Base-by-base conservation (phyloP, 2,329 filamentous ascomycete species). In the Penicillium olsonii region DNA sequence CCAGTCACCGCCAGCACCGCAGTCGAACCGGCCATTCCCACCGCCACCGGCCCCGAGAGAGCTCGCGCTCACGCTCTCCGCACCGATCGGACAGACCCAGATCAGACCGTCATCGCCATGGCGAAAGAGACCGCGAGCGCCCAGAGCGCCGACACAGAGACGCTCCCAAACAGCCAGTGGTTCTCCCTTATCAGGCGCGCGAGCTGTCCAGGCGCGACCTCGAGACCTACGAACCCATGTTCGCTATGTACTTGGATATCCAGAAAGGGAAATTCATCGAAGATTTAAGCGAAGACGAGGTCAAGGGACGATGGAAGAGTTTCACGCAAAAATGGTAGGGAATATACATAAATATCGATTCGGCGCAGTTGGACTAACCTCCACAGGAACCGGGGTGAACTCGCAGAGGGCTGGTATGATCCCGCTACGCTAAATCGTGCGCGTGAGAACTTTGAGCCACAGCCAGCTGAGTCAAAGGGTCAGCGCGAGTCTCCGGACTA, bases 321-420 rank as follows among this genome's bases (percentile, higher is more conserved):
- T 99, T 97, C 63, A 69, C 92, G 11, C 79, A 82, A 4, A 92
- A 91, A 77, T 99, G 94, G 92, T 87, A 79, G 71, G 2, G 19
- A 38, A 29, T 39, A 45, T 31, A 51, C 50, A 45, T 39, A n/a
- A n/a, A n/a, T n/a, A n/a, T n/a, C n/a, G n/a, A n/a, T n/a, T n/a
- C n/a, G 14, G 3, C 19, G 40, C 11, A 37, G 24, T 34, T 22
- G 17, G 49, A 59, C 78, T 84, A 68, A 84, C 75, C 70, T 59
- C n/a, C 12, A 4, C 60, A 87, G 84, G 84, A 99, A 99, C 75
- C 83, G 84, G 62, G 87, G 85, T 65, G 89, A 92, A 73, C 77
- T 97, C 55, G 87, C 88, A 4, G 87, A 92, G 69, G 90, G 90
- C 39, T 99, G 92, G 92, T 99, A 97, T 71, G 90, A 95, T 65